Conservation (phyloP, 1,284 basidiomycete genomes). For the Porodaedalea pini region DNA sequence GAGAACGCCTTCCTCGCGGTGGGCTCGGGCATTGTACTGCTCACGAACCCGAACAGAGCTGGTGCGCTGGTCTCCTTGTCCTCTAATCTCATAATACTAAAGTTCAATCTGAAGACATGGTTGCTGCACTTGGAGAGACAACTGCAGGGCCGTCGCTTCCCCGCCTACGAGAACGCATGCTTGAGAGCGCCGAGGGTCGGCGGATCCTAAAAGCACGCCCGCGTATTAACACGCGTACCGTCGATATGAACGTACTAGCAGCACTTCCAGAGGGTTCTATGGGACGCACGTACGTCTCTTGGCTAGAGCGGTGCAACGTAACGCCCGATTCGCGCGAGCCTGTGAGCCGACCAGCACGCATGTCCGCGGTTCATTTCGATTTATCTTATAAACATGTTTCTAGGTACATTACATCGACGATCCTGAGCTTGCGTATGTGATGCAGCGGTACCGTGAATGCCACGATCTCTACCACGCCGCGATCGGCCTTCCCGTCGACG, state of each 20-base stretch:
- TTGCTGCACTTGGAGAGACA: slow-evolving; percentile 89
- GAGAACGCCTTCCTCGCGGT: slow-evolving; percentile 84
- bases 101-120: slow-evolving; percentile 65
- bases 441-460: slow-evolving; percentile 97
- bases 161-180: slow-evolving; percentile 76
- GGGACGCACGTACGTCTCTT: slow-evolving; percentile 85
- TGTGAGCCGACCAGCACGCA: slow-evolving; percentile 43
- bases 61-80: slow-evolving; percentile 51
- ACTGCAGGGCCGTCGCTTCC: slow-evolving; percentile 83
- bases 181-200: slow-evolving; percentile 75
- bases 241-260: slow-evolving; percentile 70
- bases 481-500: slow-evolving; percentile 82
- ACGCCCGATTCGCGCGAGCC: slow-evolving; percentile 93
- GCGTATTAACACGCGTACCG: slow-evolving; percentile 71
- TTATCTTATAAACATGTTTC: neutral
- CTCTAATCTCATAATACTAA: neutral
- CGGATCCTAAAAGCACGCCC: slow-evolving; percentile 83
- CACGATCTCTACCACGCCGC: slow-evolving; percentile 96
- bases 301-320: slow-evolving; percentile 88
- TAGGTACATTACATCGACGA: slow-evolving; percentile 94
- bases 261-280: slow-evolving; percentile 78
- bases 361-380: slow-evolving; percentile 13
- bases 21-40: slow-evolving; percentile 82
- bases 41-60: slow-evolving; percentile 80
- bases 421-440: slow-evolving; percentile 91